Percentiles rank a stretch among this genome's conserved stretches.
Evolutionary conservation across 2,329 filamentous ascomycete species (phyloP).

Genomic region (Laburnicola sp.): DNA sequence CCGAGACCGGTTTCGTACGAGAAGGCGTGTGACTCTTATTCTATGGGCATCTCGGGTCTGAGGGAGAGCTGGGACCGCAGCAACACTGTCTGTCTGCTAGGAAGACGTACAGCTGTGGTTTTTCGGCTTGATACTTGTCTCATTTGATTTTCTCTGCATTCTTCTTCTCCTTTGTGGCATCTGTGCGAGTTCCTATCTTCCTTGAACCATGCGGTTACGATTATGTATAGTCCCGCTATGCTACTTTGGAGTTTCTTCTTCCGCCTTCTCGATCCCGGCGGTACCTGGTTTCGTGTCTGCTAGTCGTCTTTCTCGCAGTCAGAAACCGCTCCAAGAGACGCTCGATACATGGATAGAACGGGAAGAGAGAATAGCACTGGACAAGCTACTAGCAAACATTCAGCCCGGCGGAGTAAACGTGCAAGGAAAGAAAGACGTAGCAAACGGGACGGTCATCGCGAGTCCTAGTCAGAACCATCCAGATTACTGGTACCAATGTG

Average conservation of each 20-base stretch:
- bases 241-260: constrained; percentile 21
- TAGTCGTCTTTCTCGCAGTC: constrained; percentile 22
- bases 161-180: not conserved
- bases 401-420: constrained; percentile 48
- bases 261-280: constrained; percentile 37
- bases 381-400: constrained; percentile 48
- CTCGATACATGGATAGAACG: constrained; percentile 43
- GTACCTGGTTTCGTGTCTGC: constrained; percentile 24
- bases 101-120: too few relatives aligned
- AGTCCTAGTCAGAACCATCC: constrained; percentile 48
- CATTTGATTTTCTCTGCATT: not conserved
- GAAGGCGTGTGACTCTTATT: not conserved
- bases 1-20: not conserved
- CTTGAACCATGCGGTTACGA: not conserved
- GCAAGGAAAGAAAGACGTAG: constrained; percentile 33
- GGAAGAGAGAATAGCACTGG: constrained; percentile 42
- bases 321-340: constrained; percentile 33
- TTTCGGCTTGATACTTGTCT: not conserved
- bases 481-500: constrained; percentile 53
- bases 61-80: not conserved
- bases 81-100: too few relatives aligned
- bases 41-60: not conserved
- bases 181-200: not conserved
- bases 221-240: constrained; percentile 12
- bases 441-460: constrained; percentile 48